Evolutionary conservation across 257 asterid genomes (phyloP).

Genomic region (Fraxinus cuspidata): DNA sequence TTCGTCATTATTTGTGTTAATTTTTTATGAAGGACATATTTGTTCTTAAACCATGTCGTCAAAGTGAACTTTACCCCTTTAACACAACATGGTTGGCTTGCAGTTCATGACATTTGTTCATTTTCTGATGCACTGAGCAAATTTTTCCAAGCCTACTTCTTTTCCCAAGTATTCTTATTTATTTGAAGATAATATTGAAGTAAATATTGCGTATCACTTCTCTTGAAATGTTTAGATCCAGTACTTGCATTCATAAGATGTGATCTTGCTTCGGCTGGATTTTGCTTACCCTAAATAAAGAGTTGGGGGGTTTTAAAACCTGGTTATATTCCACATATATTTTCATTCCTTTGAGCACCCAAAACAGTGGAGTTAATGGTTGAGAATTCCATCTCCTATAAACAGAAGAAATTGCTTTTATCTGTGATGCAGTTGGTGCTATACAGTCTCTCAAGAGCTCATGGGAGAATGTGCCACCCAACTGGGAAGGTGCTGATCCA

Average conservation of each 20-base stretch:
- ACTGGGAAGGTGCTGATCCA: slow-evolving; percentile 58
- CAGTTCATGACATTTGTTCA: not conserved
- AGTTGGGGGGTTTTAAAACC: not conserved
- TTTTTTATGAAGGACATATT: not conserved
- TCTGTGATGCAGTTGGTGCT: slow-evolving; percentile 41
- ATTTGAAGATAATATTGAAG: not conserved
- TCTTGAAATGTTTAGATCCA: slow-evolving; percentile 5
- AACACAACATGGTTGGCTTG: too few relatives aligned
- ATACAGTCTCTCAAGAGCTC: slow-evolving; percentile 31
- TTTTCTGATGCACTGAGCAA: not conserved
- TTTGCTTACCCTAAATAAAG: not conserved
- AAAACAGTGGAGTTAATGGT: not conserved
- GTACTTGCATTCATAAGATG: not conserved
- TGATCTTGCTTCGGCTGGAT: not conserved
- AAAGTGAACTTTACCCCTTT: not conserved
- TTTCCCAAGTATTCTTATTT: too few relatives aligned
- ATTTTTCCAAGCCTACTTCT: too few relatives aligned
- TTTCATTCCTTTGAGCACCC: not conserved
- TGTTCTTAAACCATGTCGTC: not conserved
- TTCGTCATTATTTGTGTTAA: not conserved
- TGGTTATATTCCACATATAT: not conserved
- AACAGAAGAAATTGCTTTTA: slow-evolving; percentile 4
- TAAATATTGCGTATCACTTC: too few relatives aligned
- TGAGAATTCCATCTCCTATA: not conserved
- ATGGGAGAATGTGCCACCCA: slow-evolving; percentile 54